Evolutionary conservation across 805 yeast species (phyloP).

Genomic region (Metschnikowia corniflorae): DNA sequence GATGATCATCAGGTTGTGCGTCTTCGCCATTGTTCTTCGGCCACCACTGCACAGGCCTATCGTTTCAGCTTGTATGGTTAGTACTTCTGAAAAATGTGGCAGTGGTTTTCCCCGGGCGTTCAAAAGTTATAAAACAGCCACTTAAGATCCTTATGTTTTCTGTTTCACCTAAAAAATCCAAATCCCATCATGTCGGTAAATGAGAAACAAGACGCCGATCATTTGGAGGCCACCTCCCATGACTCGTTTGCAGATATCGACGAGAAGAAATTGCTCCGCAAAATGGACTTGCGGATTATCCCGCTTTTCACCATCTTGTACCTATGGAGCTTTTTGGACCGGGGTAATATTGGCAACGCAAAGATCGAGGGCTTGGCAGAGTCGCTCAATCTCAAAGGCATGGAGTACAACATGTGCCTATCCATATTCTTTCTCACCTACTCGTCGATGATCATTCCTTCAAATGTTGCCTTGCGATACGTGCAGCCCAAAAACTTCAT

Average conservation of each 20-base stretch:
- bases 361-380: conserved; percentile 62
- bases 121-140: too few species aligned
- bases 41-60: too few species aligned
- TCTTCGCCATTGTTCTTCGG: too few species aligned
- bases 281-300: conserved; percentile 63
- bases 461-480: conserved; percentile 56
- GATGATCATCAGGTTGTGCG: too few species aligned
- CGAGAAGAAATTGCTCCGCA: conserved; percentile 55
- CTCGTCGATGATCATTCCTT: conserved; percentile 57
- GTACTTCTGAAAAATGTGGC: too few species aligned
- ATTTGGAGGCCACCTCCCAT: too few species aligned
- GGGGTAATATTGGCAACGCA: conserved; percentile 82
- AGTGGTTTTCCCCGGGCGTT: too few species aligned
- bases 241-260: conserved; percentile 32
- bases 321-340: conserved; percentile 71
- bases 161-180: too few species aligned
- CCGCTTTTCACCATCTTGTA: conserved; percentile 73
- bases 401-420: conserved; percentile 60
- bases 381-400: conserved; percentile 53
- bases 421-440: conserved; percentile 73
- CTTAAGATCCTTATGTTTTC: too few species aligned
- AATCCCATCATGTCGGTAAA: too few species aligned
- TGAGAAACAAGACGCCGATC: too few species aligned
- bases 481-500: conserved; percentile 66
- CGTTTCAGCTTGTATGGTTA: too few species aligned